Conservation (phyloP, 805 yeast genomes). For the Candida khao-thaluensis region DNA sequence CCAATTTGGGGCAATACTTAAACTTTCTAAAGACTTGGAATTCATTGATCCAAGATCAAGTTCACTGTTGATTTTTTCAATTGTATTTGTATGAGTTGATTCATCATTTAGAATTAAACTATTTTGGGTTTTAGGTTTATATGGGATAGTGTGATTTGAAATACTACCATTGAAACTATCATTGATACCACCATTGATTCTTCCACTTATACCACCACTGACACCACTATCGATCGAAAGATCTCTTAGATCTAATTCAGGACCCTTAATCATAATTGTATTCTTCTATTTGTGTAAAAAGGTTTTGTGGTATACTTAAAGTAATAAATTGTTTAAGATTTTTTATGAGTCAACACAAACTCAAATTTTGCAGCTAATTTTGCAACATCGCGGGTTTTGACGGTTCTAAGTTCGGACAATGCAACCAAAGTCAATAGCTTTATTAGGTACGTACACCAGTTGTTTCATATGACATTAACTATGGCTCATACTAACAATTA, state of each 20-base stretch:
- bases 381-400: background rate
- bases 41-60: conserved; percentile 1
- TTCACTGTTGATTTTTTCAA: conserved; percentile 13
- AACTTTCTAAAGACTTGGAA: conserved; percentile 8
- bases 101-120: background rate
- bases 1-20: conserved; percentile 14
- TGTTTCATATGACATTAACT: background rate
- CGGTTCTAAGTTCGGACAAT: conserved; percentile 21
- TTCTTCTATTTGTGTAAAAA: too few species aligned
- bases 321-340: too few species aligned
- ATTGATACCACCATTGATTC: too few species aligned
- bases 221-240: too few species aligned
- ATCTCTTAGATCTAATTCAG: too few species aligned
- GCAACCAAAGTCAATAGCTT: conserved; percentile 41
- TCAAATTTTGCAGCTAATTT: conserved; percentile 2
- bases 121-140: background rate
- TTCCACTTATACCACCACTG: too few species aligned
- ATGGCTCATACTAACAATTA: conserved; percentile 22
- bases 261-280: too few species aligned
- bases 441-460: conserved; percentile 27
- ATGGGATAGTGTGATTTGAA: too few species aligned
- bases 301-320: too few species aligned
- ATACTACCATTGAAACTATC: too few species aligned
- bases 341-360: conserved; percentile 5
- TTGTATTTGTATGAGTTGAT: conserved; percentile 2